Evolutionary conservation across 306 rosid species (phyloP).

Genomic region (Albizia julibrissin): DNA sequence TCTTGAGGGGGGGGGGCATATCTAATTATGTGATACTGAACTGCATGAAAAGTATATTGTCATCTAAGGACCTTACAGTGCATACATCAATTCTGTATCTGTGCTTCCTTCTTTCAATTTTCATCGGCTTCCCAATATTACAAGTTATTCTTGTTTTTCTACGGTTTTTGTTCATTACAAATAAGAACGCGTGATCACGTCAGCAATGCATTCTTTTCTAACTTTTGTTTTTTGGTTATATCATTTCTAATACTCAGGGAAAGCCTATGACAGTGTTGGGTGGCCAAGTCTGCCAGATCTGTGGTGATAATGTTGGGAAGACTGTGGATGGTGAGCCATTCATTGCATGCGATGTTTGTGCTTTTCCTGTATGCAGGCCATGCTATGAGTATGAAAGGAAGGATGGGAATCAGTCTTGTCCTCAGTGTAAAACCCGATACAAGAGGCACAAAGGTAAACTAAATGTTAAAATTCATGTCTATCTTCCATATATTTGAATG

Average conservation of each 20-base stretch:
- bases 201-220: background rate
- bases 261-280: slow-evolving; percentile 60
- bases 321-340: slow-evolving; percentile 67
- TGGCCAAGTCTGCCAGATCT: slow-evolving; percentile 82
- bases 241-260: slow-evolving; percentile 43
- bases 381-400: slow-evolving; percentile 98
- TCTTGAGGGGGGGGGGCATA: too few relatives aligned
- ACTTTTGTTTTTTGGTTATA: background rate
- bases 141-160: slow-evolving; percentile 2
- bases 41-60: background rate
- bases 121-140: background rate
- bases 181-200: slow-evolving; percentile 6
- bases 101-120: background rate
- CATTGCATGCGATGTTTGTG: slow-evolving; percentile 76
- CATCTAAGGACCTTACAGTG: background rate
- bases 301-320: slow-evolving; percentile 86
- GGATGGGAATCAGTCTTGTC: slow-evolving; percentile 96
- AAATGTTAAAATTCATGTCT: slow-evolving; percentile 8
- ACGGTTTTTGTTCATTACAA: background rate
- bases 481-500: slow-evolving; percentile 12
- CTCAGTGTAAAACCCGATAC: slow-evolving; percentile 92
- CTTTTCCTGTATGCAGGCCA: slow-evolving; percentile 92
- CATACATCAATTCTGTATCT: background rate
- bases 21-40: background rate
- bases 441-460: slow-evolving; percentile 76